Evolutionary conservation across 2,329 filamentous ascomycete species (phyloP).

Genomic region (Pyrenochaeta sp.): DNA sequence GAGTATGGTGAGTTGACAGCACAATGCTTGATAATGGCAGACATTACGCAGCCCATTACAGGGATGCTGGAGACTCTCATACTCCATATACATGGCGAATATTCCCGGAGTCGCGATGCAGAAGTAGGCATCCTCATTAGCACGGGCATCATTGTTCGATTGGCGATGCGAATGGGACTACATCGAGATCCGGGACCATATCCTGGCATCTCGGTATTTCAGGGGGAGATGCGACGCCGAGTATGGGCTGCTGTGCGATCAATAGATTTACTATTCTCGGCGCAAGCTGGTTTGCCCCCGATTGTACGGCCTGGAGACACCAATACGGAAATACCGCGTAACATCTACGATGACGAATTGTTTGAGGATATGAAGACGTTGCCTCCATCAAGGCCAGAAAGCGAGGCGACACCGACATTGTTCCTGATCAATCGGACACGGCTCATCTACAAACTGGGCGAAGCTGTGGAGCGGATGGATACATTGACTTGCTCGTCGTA

Average conservation of each 20-base stretch:
- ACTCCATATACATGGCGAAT: slow-evolving; percentile 79
- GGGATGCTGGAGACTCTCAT: slow-evolving; percentile 82
- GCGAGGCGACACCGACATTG: slow-evolving; percentile 77
- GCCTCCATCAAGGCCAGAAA: slow-evolving; percentile 71
- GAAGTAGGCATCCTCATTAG: slow-evolving; percentile 72
- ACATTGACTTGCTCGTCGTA: slow-evolving; percentile 69
- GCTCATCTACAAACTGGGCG: slow-evolving; percentile 73
- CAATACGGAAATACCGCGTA: slow-evolving; percentile 77
- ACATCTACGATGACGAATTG: slow-evolving; percentile 84
- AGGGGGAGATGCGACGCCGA: slow-evolving; percentile 74
- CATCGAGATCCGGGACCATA: slow-evolving; percentile 82
- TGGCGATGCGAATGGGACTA: slow-evolving; percentile 78
- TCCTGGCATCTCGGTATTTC: slow-evolving; percentile 73
- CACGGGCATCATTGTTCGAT: slow-evolving; percentile 66
- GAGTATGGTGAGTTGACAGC: slow-evolving; percentile 75
- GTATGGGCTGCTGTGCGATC: slow-evolving; percentile 75
- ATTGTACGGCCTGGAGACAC: slow-evolving; percentile 80
- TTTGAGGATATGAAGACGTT: slow-evolving; percentile 72
- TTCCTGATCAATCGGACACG: slow-evolving; percentile 80
- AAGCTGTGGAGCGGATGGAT: slow-evolving; percentile 73
- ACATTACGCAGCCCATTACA: slow-evolving; percentile 78
- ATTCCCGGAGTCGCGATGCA: slow-evolving; percentile 75
- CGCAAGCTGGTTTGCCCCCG: slow-evolving; percentile 67
- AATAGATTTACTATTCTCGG: slow-evolving; percentile 79
- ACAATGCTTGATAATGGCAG: slow-evolving; percentile 77